Conservation (phyloP, 2,329 filamentous ascomycete genomes). For the Talaromyces albobiverticillius region DNA sequence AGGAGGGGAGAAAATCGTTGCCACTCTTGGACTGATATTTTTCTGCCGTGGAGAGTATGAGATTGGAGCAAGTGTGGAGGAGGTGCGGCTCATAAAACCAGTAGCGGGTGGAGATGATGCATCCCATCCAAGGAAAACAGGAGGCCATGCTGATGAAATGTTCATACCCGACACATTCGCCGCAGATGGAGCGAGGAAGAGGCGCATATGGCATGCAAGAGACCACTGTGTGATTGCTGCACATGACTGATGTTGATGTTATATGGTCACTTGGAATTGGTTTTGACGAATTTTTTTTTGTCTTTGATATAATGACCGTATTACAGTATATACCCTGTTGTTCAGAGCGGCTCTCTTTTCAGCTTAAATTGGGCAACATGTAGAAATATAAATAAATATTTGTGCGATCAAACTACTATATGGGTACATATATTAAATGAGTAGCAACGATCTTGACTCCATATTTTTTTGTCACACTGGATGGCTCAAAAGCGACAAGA, state of each 20-base stretch:
- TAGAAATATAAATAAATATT: conserved; percentile 2
- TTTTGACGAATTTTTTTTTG: neutral
- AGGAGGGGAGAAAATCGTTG: conserved; percentile 57
- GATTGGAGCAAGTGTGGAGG: conserved; percentile 75
- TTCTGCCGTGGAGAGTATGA: conserved; percentile 82
- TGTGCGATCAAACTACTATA: no score
- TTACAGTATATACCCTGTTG: conserved; percentile 11
- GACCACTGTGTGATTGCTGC: conserved; percentile 46
- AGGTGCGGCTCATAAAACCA: conserved; percentile 57
- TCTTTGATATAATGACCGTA: neutral
- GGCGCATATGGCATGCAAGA: conserved; percentile 45
- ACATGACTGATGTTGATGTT: conserved; percentile 20
- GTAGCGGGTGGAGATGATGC: conserved; percentile 4
- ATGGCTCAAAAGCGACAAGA: neutral
- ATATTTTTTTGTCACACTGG: neutral
- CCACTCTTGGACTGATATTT: conserved; percentile 68
- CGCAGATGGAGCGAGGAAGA: conserved; percentile 33
- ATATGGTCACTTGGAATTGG: neutral
- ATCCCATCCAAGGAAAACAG: conserved; percentile 7
- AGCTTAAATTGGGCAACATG: neutral
- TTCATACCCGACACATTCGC: conserved; percentile 37
- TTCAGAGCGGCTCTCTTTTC: conserved; percentile 8
- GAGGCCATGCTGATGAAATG: conserved; percentile 22
- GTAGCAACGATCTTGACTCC: neutral
- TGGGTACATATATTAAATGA: neutral